A percentile compares a stretch with the other conserved stretches of the same genome.
Evolutionary conservation across 2,329 filamentous ascomycete genomes (phyloP).

Genomic region (Penicillium sp.): DNA sequence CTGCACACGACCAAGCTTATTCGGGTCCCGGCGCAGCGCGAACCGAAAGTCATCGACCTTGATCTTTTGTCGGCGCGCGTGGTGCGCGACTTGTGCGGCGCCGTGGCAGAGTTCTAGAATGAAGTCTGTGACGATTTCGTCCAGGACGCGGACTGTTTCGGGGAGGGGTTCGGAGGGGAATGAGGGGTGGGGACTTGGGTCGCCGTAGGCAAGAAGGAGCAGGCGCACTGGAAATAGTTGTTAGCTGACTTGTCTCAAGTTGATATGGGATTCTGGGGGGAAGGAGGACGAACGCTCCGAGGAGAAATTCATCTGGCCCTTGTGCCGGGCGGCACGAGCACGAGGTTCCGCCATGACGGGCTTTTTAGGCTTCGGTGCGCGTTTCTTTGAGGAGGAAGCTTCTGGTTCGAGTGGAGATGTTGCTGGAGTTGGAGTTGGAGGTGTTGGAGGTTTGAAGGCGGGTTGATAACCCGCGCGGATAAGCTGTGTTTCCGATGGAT

Average conservation of each 20-base stretch:
- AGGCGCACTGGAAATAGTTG: conserved; percentile 42
- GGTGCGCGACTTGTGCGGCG: conserved; percentile 82
- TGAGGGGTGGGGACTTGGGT: conserved; percentile 58
- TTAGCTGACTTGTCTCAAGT: conserved; percentile 8
- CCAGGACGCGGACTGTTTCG: conserved; percentile 82
- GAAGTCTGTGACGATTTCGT: conserved; percentile 96
- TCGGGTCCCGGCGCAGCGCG: conserved; percentile 81
- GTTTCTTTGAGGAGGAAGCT: conserved; percentile 16
- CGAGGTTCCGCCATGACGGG: conserved; percentile 73
- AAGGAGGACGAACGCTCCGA: conserved; percentile 66
- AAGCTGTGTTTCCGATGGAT: conserved; percentile 31
- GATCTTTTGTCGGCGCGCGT: conserved; percentile 91
- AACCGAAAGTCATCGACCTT: conserved; percentile 99
- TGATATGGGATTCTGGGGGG: not conserved
- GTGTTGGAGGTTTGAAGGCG: conserved; percentile 9
- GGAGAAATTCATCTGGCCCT: conserved; percentile 80
- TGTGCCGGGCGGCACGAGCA: conserved; percentile 77
- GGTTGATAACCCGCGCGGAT: conserved; percentile 35
- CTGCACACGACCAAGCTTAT: conserved; percentile 85
- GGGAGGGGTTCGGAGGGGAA: conserved; percentile 79
- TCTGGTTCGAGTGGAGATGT: conserved; percentile 8
- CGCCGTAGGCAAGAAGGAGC: conserved; percentile 54
- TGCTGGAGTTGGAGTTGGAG: not conserved
- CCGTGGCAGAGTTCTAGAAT: conserved; percentile 92
- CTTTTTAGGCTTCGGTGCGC: conserved; percentile 18